phyloP scores from a whole-genome alignment of 1,284 basidiomycete species.

The Phellopilus nigrolimitatus region DNA sequence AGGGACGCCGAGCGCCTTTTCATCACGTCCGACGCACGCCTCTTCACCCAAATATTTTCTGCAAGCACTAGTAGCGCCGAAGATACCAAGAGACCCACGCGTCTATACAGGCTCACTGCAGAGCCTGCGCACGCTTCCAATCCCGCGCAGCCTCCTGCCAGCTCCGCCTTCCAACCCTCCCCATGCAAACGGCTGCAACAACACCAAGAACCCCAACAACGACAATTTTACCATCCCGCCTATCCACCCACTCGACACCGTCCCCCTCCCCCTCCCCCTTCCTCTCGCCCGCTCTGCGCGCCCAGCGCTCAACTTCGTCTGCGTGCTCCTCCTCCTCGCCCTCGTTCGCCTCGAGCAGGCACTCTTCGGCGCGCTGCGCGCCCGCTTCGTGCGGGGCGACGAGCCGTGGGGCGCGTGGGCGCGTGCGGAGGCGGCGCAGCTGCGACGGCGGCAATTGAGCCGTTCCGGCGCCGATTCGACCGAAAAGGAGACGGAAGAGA shows the following conservation, averaged over 20 bases:
- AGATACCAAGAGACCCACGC: not conserved
- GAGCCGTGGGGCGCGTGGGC: slow-evolving; percentile 51
- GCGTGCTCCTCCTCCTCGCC: slow-evolving; percentile 24
- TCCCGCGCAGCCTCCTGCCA: slow-evolving; percentile 1
- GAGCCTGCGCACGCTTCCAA: not conserved
- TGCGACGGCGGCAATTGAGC: slow-evolving; percentile 1
- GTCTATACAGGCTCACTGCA: not conserved
- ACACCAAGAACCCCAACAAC: not conserved
- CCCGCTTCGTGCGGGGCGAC: slow-evolving; percentile 40
- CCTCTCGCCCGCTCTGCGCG: slow-evolving; percentile 22
- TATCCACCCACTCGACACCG: not conserved
- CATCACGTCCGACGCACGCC: slow-evolving; percentile 28
- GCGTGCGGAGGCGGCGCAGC: slow-evolving; percentile 1
- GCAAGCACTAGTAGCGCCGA: not conserved
- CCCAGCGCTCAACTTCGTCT: slow-evolving; percentile 24
- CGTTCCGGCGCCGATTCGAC: not conserved
- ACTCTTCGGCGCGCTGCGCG: slow-evolving; percentile 34
- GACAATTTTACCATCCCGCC: not conserved
- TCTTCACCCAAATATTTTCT: slow-evolving; percentile 40
- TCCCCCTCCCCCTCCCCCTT: not conserved
- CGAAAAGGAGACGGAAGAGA: not conserved
- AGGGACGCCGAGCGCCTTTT: slow-evolving; percentile 33
- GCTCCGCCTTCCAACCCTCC: not conserved
- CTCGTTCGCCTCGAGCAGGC: slow-evolving; percentile 34
- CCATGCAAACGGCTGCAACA: not conserved